phyloP scores from a whole-genome alignment of 2,329 filamentous ascomycete genomes.

The Trematosphaeria pertusa region DNA sequence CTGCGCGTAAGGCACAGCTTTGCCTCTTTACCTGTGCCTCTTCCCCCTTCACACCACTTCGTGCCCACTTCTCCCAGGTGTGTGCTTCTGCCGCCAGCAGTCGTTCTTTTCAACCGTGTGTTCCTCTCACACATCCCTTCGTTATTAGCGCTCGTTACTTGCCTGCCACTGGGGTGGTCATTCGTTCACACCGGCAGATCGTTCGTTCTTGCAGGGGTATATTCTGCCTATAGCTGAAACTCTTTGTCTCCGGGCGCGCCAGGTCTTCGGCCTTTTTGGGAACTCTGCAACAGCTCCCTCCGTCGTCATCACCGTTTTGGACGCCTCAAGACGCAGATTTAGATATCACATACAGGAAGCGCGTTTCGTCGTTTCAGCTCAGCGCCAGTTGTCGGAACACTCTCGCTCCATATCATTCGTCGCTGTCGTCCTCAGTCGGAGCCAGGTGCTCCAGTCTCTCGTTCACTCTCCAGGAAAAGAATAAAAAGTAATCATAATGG shows the following conservation, averaged over 20 bases:
- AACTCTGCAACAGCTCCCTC: conserved; percentile 8
- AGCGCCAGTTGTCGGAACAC: neutral
- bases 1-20: conserved; percentile 15
- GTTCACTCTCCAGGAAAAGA: conserved; percentile 4
- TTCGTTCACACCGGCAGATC: neutral
- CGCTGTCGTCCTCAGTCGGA: conserved; percentile 4
- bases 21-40: conserved; percentile 33
- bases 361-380: conserved; percentile 2
- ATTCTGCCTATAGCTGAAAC: conserved; percentile 25
- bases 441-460: conserved; percentile 21
- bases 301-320: conserved; percentile 8
- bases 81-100: conserved; percentile 28
- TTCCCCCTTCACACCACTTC: conserved; percentile 25
- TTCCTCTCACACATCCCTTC: conserved; percentile 44
- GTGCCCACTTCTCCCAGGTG: conserved; percentile 17
- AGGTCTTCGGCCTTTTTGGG: conserved; percentile 11
- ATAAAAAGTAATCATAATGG: conserved; percentile 24
- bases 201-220: conserved; percentile 12
- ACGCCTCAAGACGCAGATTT: neutral
- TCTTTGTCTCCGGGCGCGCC: conserved; percentile 2
- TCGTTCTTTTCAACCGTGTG: conserved; percentile 35
- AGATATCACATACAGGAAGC: conserved; percentile 1
- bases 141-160: conserved; percentile 17
- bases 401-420: conserved; percentile 11
- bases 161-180: neutral